These are phyloP conservation scores for Violaceomyces palustris DNA, from an alignment of 1,284 basidiomycete species.

Conservation along the genomic window DNA sequence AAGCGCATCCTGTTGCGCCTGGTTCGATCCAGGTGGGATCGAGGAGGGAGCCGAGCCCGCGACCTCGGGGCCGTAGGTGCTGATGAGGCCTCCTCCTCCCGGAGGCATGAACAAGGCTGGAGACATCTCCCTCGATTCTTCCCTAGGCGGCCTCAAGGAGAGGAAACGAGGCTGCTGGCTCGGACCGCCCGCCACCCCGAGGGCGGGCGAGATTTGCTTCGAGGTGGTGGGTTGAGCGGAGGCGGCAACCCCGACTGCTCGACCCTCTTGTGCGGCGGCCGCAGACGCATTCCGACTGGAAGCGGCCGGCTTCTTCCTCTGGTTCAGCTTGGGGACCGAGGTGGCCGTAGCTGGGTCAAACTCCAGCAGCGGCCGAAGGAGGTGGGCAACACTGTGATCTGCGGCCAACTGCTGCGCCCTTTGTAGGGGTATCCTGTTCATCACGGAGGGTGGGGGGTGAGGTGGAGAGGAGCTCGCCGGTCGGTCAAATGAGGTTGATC, in stretches of 20 bases:
- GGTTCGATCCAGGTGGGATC: slow-evolving; percentile 41
- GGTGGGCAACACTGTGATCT: slow-evolving; percentile 48
- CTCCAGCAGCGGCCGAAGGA: slow-evolving; percentile 49
- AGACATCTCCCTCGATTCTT: slow-evolving; percentile 19
- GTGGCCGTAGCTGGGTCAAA: slow-evolving; percentile 46
- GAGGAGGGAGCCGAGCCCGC: slow-evolving; percentile 9
- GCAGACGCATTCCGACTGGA: slow-evolving; percentile 35
- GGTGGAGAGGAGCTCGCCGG: no score
- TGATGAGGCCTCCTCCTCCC: slow-evolving; percentile 26
- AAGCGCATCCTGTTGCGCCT: slow-evolving; percentile 31
- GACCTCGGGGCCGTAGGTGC: slow-evolving; percentile 5
- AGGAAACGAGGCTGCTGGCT: slow-evolving; percentile 45
- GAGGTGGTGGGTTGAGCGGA: slow-evolving; percentile 7
- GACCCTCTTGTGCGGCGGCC: slow-evolving; percentile 18
- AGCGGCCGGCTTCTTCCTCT: slow-evolving; percentile 23
- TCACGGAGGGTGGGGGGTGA: no score
- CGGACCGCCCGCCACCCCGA: slow-evolving; percentile 6
- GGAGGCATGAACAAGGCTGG: slow-evolving; percentile 29
- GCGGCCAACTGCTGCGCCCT: slow-evolving; percentile 49
- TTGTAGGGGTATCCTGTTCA: slow-evolving; percentile 37
- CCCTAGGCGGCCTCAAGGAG: slow-evolving; percentile 35
- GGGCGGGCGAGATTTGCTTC: slow-evolving; percentile 15
- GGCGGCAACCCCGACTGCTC: no score
- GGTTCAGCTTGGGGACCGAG: slow-evolving; percentile 35
- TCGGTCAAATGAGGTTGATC: no score